Conservation (phyloP, 2,329 filamentous ascomycete species). For the Furcasterigmium sp. region DNA sequence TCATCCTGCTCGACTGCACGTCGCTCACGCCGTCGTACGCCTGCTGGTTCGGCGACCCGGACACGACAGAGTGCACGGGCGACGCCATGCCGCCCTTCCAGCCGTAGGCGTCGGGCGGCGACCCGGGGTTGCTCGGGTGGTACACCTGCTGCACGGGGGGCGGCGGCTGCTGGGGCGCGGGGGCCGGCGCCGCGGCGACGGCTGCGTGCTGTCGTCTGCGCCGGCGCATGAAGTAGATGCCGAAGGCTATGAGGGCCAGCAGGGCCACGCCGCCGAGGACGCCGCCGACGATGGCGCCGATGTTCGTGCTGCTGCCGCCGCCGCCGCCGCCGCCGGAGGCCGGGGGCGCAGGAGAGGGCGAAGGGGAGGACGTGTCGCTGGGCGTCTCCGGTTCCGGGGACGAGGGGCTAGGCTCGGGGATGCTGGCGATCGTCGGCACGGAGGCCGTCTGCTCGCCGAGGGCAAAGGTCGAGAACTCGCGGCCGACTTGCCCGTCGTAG, state of each 20-base stretch:
- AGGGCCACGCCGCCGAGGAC: conserved; percentile 29
- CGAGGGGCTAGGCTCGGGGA: neutral
- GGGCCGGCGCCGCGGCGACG: neutral
- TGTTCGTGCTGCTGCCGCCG: neutral
- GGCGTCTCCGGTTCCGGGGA: neutral
- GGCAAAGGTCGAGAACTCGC: conserved; percentile 3
- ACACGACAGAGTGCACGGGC: neutral
- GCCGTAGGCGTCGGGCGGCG: neutral
- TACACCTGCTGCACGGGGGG: neutral
- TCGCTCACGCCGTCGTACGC: neutral
- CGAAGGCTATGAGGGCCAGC: conserved; percentile 22
- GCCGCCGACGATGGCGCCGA: conserved; percentile 31
- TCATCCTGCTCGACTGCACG: neutral
- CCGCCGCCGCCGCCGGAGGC: neutral
- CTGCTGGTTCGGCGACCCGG: neutral
- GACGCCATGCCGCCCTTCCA: neutral
- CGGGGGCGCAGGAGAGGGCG: neutral
- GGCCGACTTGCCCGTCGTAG: conserved; percentile 3
- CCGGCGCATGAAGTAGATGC: conserved; percentile 17
- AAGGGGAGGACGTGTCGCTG: neutral
- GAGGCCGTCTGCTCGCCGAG: neutral
- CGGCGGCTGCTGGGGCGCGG: neutral
- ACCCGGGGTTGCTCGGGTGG: neutral
- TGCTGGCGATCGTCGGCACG: neutral
- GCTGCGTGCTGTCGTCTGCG: neutral